phyloP scores from a whole-genome alignment of 148 eudicot genomes.

The Suaeda aralocaspica region DNA sequence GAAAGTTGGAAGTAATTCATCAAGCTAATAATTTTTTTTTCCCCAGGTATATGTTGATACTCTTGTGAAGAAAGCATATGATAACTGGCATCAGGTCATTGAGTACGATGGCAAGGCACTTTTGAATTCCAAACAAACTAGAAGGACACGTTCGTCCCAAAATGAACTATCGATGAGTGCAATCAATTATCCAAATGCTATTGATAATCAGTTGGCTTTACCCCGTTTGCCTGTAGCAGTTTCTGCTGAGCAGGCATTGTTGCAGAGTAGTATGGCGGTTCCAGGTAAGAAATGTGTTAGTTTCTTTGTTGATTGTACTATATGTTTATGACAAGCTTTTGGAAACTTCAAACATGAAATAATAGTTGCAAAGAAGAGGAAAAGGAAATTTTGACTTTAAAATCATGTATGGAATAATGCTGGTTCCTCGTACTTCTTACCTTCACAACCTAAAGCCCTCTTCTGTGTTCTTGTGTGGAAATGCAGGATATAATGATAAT shows the following conservation, averaged over 20 bases:
- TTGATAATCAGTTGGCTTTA: conserved; percentile 48
- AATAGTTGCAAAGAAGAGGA: not conserved
- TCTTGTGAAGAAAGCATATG: conserved; percentile 86
- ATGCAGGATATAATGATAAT: conserved; percentile 57
- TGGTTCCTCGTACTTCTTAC: not conserved
- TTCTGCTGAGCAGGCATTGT: conserved; percentile 43
- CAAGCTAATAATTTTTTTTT: not conserved
- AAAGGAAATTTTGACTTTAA: not conserved
- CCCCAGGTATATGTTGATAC: conserved; percentile 75
- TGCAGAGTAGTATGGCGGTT: conserved; percentile 39
- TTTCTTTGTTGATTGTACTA: not conserved
- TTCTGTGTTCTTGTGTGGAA: conserved; percentile 7
- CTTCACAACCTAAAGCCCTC: not conserved
- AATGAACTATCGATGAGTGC: conserved; percentile 44
- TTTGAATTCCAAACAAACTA: conserved; percentile 57
- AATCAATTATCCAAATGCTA: conserved; percentile 38
- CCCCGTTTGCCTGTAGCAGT: conserved; percentile 44
- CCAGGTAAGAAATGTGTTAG: conserved; percentile 40
- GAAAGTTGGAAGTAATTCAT: not conserved
- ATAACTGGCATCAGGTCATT: conserved; percentile 86
- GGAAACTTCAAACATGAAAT: not conserved
- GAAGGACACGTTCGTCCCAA: conserved; percentile 45
- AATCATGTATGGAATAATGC: not conserved
- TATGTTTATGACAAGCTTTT: not conserved
- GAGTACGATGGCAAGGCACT: conserved; percentile 92